Base-by-base conservation (phyloP, 2,329 filamentous ascomycete species). In the Pseudogymnoascus sp. region DNA sequence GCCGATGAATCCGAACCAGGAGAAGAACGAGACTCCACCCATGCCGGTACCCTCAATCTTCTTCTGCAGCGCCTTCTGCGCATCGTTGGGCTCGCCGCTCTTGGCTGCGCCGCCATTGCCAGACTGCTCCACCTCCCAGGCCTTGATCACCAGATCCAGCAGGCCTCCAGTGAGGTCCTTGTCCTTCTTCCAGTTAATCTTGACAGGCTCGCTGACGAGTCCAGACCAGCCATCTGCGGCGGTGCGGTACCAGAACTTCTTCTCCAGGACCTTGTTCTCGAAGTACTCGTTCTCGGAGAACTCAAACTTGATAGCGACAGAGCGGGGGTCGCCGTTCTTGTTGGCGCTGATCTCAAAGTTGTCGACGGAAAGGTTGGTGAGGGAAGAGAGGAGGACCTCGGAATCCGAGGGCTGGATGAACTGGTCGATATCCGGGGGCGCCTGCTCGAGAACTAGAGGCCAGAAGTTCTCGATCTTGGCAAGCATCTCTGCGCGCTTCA, bases 371-470 rank as follows among this genome's bases (percentile, higher is more conserved):
- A 99, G 70, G 67, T 81, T 81, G 63, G 80, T 82, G 63, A 97
- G 85, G 61, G 82, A 80, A 41, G 84, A 81, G 66, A 87, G 82
- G 63, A 97, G 83, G 65, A 94, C 78, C 7, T 83, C 82, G 12
- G 87, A 86, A 78, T 97, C 93, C 58, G 84, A 83, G 44, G 91
- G 89, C 73, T 91, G 87, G 73, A 97, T 89, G 80, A 88, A 92
- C 76, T 91, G 87, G 77, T 96, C 92, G 69, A 99, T 84, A 66
- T 96, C 91, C 55, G 84, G 81, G 1, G 92, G 92, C 2, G 90
- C 87, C 77, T 92, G 88, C 79, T 96, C 90, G 74, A 97, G 83
- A 63, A 97, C 92, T 63, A 95, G 84, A n/a, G 90, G 82, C 94
- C 94, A 97, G 84, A 97, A 99, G 78, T 90, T 86, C 69, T 86